These are phyloP conservation scores for Mycena kentingensis DNA, from an alignment of 768 basidiomycete species.

Conservation along the genomic window DNA sequence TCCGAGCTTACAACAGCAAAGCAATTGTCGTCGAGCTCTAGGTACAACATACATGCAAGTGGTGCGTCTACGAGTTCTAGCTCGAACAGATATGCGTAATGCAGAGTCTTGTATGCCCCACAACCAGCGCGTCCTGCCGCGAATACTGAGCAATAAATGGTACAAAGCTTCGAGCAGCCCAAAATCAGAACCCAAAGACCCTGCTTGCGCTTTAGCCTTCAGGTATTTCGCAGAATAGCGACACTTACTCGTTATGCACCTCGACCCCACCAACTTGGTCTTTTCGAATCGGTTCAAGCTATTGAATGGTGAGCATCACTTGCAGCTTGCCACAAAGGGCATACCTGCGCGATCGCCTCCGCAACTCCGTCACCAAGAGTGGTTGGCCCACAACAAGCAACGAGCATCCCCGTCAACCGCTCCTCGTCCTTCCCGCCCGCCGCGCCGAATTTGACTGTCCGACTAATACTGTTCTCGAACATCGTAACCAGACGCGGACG, in stretches of 20 bases:
- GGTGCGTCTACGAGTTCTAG: no score
- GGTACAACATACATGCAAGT: no score
- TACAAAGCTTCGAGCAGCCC: background rate
- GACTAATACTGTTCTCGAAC: constrained; percentile 36
- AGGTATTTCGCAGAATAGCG: no score
- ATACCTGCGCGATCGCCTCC: constrained; percentile 32
- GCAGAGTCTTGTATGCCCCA: no score
- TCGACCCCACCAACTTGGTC: constrained; percentile 47
- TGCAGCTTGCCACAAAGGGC: no score
- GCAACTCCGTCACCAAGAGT: constrained; percentile 39
- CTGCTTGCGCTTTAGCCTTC: background rate
- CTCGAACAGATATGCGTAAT: no score
- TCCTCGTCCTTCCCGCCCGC: constrained; percentile 26
- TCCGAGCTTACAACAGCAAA: no score
- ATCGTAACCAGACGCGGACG: constrained; percentile 44
- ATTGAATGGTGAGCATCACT: no score
- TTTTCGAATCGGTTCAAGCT: constrained; percentile 36
- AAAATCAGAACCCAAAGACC: constrained; percentile 13
- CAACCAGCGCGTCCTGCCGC: no score
- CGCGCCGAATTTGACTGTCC: constrained; percentile 33
- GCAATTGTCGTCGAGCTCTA: no score
- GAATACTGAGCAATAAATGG: no score
- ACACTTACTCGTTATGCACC: constrained; percentile 34
- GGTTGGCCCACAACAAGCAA: constrained; percentile 47
- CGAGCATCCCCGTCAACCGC: constrained; percentile 38